phyloP scores from a whole-genome alignment of 139 green algal genomes.

The Pleodorina starrii region DNA sequence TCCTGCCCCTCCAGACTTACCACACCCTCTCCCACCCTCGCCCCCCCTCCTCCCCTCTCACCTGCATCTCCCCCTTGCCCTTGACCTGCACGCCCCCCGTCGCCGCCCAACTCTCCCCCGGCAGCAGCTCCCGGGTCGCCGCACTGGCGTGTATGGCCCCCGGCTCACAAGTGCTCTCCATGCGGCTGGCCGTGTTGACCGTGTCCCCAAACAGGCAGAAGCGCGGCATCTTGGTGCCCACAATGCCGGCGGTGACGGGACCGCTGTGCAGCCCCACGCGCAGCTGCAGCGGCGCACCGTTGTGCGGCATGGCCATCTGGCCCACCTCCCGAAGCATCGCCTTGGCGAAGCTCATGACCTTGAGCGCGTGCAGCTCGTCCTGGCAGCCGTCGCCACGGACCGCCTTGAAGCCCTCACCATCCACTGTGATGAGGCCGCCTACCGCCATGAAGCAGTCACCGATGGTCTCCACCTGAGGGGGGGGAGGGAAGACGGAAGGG shows the following conservation, averaged over 20 bases:
- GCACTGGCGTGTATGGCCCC: conserved; percentile 57
- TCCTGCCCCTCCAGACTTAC: too few species aligned
- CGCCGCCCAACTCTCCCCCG: conserved; percentile 15
- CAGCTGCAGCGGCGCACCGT: conserved; percentile 10
- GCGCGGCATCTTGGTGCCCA: conserved; percentile 49
- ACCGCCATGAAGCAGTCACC: conserved; percentile 68
- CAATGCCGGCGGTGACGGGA: neutral
- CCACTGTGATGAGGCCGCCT: conserved; percentile 22
- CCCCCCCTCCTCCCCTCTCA: neutral
- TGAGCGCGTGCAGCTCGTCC: conserved; percentile 36
- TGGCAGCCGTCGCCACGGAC: conserved; percentile 19
- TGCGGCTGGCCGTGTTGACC: conserved; percentile 59
- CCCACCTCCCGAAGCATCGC: conserved; percentile 46
- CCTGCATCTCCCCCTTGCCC: conserved; percentile 42
- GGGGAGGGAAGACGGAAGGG: neutral
- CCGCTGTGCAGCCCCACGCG: conserved; percentile 31
- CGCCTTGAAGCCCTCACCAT: conserved; percentile 36
- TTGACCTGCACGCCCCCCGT: conserved; percentile 52
- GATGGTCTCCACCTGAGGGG: conserved; percentile 61
- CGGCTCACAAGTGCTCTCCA: conserved; percentile 64
- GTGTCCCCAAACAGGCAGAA: conserved; percentile 61
- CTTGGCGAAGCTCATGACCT: conserved; percentile 36
- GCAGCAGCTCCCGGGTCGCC: conserved; percentile 6
- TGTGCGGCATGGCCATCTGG: conserved; percentile 20
- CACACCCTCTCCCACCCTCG: too few species aligned